Base-by-base conservation (phyloP, 441 rosid species). In the Raphanus hybrid region DNA sequence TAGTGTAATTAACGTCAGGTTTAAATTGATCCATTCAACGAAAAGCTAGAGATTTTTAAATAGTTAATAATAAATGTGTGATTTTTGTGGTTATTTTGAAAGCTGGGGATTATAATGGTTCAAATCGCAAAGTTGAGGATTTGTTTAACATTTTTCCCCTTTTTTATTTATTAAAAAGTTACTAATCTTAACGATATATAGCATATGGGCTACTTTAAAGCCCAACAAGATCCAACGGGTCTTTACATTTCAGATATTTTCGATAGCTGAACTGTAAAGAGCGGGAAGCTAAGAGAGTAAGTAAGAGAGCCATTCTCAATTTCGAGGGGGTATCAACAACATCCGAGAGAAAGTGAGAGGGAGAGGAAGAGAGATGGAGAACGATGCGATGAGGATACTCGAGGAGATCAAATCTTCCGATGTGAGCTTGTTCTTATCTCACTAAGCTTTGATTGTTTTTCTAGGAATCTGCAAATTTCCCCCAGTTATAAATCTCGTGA, bases 361-460 rank as follows among this genome's bases (percentile, higher is more conserved):
- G 52, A 45, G 52, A 20, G 69, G 8, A 50, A 41, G 82, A 85
- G 90, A 73, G 81, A 43, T 83, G 71, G 72, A 81, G 74, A 81
- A 60, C 37, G 75, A 86, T 12, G 77, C 87, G 73, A 83, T 58
- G 77, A 81, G 15, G 76, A 79, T 89, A 11, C 70, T 90, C 0
- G 83, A 80, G 32, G 86, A 87, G 78, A 76, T 90, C 26, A 77
- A 76, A 80, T 80, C 87, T 70, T 86, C 95, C 10, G 93, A 92
- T 69, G 97, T 92, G 84, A 82, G 87, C 67, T 80, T 58, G 3
- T 11, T 48, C 55, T 23, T 7, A 14, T 50, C 35, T 50, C 63
- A 26, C 48, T 69, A 62, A 18, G 6, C 18, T 76, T 77, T 23
- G n/a, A 16, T 61, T 78, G 58, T 37, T 16, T 70, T 26, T 66